Percentiles rank a stretch among this genome's conserved stretches.
Evolutionary conservation across 345 rosid genomes (phyloP).

Genomic region (Rubroshorea leprosula): DNA sequence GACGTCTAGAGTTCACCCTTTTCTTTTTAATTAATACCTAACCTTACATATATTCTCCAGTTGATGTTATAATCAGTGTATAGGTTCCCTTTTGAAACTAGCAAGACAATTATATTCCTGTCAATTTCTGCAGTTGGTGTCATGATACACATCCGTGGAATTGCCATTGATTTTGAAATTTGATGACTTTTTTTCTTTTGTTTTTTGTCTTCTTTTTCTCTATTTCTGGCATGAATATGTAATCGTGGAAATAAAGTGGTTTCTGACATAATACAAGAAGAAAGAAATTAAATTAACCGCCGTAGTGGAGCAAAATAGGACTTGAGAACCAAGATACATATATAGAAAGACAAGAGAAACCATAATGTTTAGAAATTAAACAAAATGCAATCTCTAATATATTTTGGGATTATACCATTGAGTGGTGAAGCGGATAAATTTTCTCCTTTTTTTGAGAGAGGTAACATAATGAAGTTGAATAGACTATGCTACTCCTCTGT

Average conservation of each 20-base stretch:
- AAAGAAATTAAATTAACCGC: too few relatives aligned
- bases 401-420: conserved; percentile 23
- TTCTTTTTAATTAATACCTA: conserved; percentile 9
- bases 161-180: too few relatives aligned
- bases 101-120: not conserved
- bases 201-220: too few relatives aligned
- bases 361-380: too few relatives aligned
- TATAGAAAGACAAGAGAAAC: not conserved
- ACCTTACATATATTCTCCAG: conserved; percentile 4
- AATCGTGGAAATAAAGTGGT: too few relatives aligned
- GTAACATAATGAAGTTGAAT: not conserved
- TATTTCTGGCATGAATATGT: too few relatives aligned
- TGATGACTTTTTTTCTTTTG: too few relatives aligned
- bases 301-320: too few relatives aligned
- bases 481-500: not conserved
- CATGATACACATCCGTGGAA: too few relatives aligned
- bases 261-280: too few relatives aligned
- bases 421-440: conserved; percentile 64
- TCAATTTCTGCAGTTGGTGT: not conserved
- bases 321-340: not conserved
- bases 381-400: conserved; percentile 2
- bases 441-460: conserved; percentile 30
- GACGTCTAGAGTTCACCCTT: too few relatives aligned
- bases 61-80: not conserved
- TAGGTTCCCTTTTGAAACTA: conserved; percentile 3